Evolutionary conservation across 805 yeast species (phyloP).

Genomic region (Metschnikowia baotianmanensis): DNA sequence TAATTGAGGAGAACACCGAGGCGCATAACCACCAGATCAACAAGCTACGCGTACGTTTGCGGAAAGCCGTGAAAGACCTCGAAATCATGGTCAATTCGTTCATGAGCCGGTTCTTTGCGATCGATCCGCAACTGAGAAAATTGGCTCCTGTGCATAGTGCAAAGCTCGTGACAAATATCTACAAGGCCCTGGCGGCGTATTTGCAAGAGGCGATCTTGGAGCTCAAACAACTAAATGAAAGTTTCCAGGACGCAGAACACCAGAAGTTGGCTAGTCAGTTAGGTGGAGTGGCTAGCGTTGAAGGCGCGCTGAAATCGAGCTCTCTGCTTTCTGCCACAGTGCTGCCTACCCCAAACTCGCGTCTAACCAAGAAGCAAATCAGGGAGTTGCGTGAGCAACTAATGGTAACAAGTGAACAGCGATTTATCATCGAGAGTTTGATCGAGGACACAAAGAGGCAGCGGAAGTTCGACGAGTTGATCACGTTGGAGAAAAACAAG

Average conservation of each 20-base stretch:
- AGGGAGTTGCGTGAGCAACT: constrained; percentile 66
- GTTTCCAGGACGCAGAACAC: constrained; percentile 33
- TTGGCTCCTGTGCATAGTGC: constrained; percentile 4
- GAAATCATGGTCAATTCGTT: constrained; percentile 28
- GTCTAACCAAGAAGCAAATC: constrained; percentile 49
- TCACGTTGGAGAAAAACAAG: constrained; percentile 55
- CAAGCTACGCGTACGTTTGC: constrained; percentile 23
- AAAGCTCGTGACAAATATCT: constrained; percentile 49
- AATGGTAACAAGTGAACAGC: constrained; percentile 86
- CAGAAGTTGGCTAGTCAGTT: constrained; percentile 17
- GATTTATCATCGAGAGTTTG: constrained; percentile 65
- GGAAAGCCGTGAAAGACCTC: constrained; percentile 30
- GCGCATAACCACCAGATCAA: constrained; percentile 17
- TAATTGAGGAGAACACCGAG: constrained; percentile 13
- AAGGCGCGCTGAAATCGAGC: constrained; percentile 1
- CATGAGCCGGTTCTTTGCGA: constrained; percentile 15
- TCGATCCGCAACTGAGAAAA: constrained; percentile 1
- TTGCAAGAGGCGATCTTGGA: constrained; percentile 67
- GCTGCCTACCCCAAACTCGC: constrained; percentile 19
- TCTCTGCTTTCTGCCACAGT: constrained; percentile 6
- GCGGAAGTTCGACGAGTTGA: constrained; percentile 75
- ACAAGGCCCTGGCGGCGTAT: constrained; percentile 53
- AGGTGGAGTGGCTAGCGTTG: not conserved
- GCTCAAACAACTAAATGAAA: constrained; percentile 57
- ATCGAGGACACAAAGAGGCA: constrained; percentile 59